Evolutionary conservation across 306 rosid species (phyloP).

Genomic region (Ormosia semicastrata): DNA sequence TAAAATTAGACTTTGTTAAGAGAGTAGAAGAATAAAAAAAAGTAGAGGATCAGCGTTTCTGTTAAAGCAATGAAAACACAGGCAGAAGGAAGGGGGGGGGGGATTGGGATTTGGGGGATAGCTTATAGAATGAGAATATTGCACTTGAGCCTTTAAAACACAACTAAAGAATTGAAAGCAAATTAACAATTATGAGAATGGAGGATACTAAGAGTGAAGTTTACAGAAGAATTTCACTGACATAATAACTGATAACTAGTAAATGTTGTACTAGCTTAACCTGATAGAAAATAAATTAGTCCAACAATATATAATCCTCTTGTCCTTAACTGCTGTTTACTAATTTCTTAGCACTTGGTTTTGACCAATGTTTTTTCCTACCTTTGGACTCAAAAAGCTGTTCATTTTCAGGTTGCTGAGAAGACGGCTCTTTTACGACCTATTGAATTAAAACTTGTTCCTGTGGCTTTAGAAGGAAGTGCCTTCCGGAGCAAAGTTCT

Average conservation of each 20-base stretch:
- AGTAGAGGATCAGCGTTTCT: background rate
- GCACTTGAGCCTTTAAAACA: background rate
- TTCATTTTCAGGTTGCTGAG: conserved; percentile 79
- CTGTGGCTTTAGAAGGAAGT: conserved; percentile 88
- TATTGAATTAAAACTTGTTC: conserved; percentile 87
- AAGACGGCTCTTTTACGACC: conserved; percentile 89
- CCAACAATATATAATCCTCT: background rate
- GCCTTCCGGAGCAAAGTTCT: conserved; percentile 88
- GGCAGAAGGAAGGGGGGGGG: background rate
- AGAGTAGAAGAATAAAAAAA: background rate
- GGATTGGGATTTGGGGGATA: background rate
- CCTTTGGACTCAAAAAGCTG: conserved; percentile 24
- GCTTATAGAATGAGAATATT: conserved; percentile 18
- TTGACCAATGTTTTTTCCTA: conserved; percentile 1
- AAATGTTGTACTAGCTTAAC: conserved; percentile 1
- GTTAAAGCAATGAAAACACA: background rate
- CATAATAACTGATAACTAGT: background rate
- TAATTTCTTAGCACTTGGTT: conserved; percentile 11
- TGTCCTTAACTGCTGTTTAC: background rate
- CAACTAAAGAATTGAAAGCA: background rate
- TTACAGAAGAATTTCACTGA: conserved; percentile 4
- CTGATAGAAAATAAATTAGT: background rate
- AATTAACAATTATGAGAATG: background rate
- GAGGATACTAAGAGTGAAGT: conserved; percentile 4
- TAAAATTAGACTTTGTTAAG: background rate